Conservation (phyloP, 352 stramenopile species). For the Phytopythium mirpurense region DNA sequence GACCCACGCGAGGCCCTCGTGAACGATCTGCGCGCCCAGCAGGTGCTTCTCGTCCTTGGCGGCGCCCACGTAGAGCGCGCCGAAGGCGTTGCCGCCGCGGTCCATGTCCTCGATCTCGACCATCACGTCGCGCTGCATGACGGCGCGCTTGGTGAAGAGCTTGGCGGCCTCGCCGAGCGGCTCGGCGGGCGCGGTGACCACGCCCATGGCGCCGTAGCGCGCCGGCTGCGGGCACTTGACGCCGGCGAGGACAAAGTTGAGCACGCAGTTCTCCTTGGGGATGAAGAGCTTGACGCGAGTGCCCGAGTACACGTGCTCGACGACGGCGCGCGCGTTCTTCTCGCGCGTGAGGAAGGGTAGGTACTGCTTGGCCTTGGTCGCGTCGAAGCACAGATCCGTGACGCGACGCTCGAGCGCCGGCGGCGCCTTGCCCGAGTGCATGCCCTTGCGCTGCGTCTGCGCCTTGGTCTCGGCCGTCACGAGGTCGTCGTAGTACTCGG, state of each 20-base stretch:
- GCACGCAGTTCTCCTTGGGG: conserved; percentile 95
- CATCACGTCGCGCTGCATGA: conserved; percentile 91
- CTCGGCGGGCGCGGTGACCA: conserved; percentile 85
- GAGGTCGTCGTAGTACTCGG: conserved; percentile 95
- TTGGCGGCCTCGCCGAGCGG: conserved; percentile 87
- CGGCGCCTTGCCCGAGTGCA: conserved; percentile 87
- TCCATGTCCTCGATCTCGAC: conserved; percentile 93
- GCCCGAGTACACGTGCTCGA: conserved; percentile 97
- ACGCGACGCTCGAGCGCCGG: conserved; percentile 55
- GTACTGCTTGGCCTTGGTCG: conserved; percentile 87
- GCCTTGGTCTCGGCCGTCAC: conserved; percentile 91
- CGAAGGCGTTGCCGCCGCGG: conserved; percentile 89
- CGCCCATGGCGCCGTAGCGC: conserved; percentile 81
- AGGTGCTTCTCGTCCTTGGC: conserved; percentile 71
- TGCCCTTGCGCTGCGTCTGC: conserved; percentile 91
- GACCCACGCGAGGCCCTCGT: conserved; percentile 90
- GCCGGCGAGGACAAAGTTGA: conserved; percentile 91
- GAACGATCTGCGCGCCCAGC: conserved; percentile 90
- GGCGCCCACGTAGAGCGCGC: conserved; percentile 67
- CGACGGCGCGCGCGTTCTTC: conserved; percentile 64
- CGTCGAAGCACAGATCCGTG: conserved; percentile 84
- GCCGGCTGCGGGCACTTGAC: conserved; percentile 87
- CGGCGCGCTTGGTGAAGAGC: conserved; percentile 79
- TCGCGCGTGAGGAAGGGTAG: conserved; percentile 85
- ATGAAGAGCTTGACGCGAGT: conserved; percentile 95